These are phyloP conservation scores for Eucalyptus regnans DNA, from an alignment of 345 rosid genomes.

Conservation along the genomic window DNA sequence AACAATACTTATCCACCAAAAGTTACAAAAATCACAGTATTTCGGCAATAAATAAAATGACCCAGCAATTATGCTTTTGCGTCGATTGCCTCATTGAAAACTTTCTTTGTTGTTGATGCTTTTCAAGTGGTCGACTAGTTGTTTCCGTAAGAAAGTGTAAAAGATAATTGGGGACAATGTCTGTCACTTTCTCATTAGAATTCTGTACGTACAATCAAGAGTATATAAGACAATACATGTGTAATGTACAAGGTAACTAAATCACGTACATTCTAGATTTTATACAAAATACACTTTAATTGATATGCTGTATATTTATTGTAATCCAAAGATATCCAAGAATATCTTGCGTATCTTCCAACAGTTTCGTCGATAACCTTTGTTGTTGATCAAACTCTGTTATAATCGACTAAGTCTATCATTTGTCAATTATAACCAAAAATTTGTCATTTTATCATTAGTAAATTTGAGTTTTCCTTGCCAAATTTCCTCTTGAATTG, in stretches of 20 bases:
- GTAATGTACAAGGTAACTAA: too few species aligned
- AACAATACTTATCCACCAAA: neutral
- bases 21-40: neutral
- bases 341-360: too few species aligned
- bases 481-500: neutral
- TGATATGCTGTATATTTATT: too few species aligned
- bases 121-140: neutral
- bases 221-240: too few species aligned
- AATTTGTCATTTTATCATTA: neutral
- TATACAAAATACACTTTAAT: too few species aligned
- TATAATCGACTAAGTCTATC: neutral
- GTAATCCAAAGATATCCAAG: too few species aligned
- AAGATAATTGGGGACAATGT: too few species aligned
- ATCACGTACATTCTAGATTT: too few species aligned
- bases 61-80: neutral
- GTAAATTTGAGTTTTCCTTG: neutral
- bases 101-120: neutral
- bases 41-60: neutral
- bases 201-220: too few species aligned
- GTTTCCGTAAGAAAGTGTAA: too few species aligned
- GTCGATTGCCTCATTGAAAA: rapidly evolving
- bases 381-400: neutral
- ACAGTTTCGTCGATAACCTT: rapidly evolving
- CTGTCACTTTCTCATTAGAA: too few species aligned
- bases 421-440: neutral